A percentile compares a stretch with the other conserved stretches of the same genome.
These are phyloP conservation scores for Lichina pygmaea DNA, from an alignment of 495 filamentous ascomycete species.

Conservation along the genomic window DNA sequence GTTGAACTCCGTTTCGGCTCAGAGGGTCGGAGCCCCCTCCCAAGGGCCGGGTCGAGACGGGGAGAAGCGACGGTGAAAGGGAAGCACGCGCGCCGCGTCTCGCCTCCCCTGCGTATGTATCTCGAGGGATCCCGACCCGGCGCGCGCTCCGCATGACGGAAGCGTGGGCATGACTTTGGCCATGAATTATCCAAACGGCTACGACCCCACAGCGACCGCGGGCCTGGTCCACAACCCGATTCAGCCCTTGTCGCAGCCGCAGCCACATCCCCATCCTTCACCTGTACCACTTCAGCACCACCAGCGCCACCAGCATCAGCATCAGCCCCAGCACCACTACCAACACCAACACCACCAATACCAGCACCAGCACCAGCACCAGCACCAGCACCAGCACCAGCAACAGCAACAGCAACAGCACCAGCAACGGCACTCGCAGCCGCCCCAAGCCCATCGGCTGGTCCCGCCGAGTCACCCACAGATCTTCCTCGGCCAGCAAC, in stretches of 20 bases:
- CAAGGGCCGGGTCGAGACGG: too few species aligned
- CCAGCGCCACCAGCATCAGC: slow-evolving; percentile 3
- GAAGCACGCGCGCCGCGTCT: too few species aligned
- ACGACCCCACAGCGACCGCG: slow-evolving; percentile 1
- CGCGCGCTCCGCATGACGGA: neutral
- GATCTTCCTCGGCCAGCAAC: slow-evolving; percentile 10
- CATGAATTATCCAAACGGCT: slow-evolving; percentile 3
- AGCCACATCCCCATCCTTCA: neutral
- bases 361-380: slow-evolving; percentile 20
- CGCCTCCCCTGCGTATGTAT: too few species aligned
- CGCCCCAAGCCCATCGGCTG: neutral
- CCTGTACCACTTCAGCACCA: slow-evolving; percentile 3
- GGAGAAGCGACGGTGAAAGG: too few species aligned
- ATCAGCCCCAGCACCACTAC: neutral
- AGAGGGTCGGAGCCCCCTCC: too few species aligned
- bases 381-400: slow-evolving; percentile 7
- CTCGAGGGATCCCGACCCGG: neutral
- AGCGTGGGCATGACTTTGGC: slow-evolving; percentile 19
- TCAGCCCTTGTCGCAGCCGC: neutral
- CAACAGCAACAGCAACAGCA: slow-evolving; percentile 6
- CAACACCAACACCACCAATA: slow-evolving; percentile 6
- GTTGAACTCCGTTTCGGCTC: too few species aligned
- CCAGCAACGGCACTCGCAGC: slow-evolving; percentile 6
- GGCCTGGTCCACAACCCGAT: neutral
- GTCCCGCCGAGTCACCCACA: slow-evolving; percentile 1